Base-by-base conservation (phyloP, 805 yeast genomes). In the Myxozyma vanderwaltii region DNA sequence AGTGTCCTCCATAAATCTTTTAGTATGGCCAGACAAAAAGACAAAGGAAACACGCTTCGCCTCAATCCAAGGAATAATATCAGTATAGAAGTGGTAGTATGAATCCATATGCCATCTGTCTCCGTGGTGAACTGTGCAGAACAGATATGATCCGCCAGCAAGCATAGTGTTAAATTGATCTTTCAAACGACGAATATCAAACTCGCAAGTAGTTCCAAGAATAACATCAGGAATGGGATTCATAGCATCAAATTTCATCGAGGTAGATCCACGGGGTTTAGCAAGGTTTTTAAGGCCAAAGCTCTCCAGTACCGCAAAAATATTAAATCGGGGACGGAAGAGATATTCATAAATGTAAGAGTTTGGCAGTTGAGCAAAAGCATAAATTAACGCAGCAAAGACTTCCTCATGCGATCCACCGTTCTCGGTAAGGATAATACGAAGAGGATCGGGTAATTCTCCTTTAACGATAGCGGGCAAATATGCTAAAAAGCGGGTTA, bases 401-500 rank as follows among this genome's bases (percentile, higher is more conserved):
- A 63, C 66, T 29, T 63, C 66, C 23, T 63, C 66, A 31, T 63
- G 66, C 12, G 61, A 56, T 3, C 66, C 66, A 21, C 61, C 66
- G 24, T 52, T 52, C 51, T 63, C 66, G 7, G 56, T 41, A 27
- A 63, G 33, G 36, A 57, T 46, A 21, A 61, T 55, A 8, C 65
- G 59, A 24, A 61, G 54, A 29, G 64, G 64, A 31, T 45, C 35
- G 17, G 65, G 65, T 15, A 59, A 43, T 4, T 59, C 41, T n/a
- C 65, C 64, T 15, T 27, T 27, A 7, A 46, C 43, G 19, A 61
- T 45, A 5, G 63, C 56, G 12, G 61, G 59, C 15, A 50, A 29
- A 17, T 21, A 50, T n/a, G 40, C 54, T 50, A 8, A 12, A 35
- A 36, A 41, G 27, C 21, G n/a, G 12, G 35, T 48, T 35, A 48